Evolutionary conservation across 2,329 filamentous ascomycete genomes (phyloP), one percentile per base, ranked within the genome.

Genomic region (Aureobasidium sp.): DNA sequence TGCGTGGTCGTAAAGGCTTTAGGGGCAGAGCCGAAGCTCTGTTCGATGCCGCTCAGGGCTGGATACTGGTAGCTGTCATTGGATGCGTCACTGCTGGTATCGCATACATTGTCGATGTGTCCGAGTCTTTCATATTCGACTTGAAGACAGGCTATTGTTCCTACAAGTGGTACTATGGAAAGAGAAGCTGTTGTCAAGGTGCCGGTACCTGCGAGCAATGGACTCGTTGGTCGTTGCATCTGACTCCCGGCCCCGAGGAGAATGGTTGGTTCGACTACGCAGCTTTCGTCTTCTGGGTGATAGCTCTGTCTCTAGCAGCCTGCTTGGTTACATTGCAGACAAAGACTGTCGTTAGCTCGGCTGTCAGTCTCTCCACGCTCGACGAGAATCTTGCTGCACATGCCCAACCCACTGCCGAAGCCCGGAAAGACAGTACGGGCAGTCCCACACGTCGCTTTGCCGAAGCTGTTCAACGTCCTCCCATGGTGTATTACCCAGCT

Each of bases 401-500:
- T 2, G 71, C 72, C 2, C 68, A 71, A 70, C 63, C 53, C 10
- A 79, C 75, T 49, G 78, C 79, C 62, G 78, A 75, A 25, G 72
- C 72, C 16, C 78, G 73, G 59, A 76, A 75, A 9, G 66, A 65
- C 15, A 48, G 37, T 15, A 64, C 63, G 16, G 67, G 73, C 48
- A 78, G 70, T 64, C 78, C 72, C 25, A 78, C 75, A 65, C 64
- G 74, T 59, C 65, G 73, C 63, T 77, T 70, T 68, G 70, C 68
- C 64, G 73, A 75, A 61, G 72, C 73, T 34, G 70, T 73, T 21
- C 62, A 69, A 2, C 74, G 78, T 0, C 83, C 87, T 2, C 89
- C 90, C 1, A 95, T 95, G 87, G 83, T 93, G 5, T 99, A 96
- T 75, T 99, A 97, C 73, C 92, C 94, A 8, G 94, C 93, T 63